Conservation (phyloP, 2,329 filamentous ascomycete genomes). For the Onygena corvina region DNA sequence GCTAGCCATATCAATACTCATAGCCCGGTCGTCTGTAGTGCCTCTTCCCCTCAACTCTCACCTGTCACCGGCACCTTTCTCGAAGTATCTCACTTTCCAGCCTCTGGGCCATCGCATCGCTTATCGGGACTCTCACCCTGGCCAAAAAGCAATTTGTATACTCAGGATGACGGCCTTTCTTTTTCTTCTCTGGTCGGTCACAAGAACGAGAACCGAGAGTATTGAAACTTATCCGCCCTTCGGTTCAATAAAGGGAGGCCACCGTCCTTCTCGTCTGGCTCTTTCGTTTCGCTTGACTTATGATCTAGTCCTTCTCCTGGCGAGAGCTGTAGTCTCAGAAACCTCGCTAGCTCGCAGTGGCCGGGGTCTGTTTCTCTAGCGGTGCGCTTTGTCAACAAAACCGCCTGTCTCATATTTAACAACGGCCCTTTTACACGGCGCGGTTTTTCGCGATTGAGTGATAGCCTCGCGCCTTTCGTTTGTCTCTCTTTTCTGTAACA, state of each 20-base stretch:
- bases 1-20: too few species aligned
- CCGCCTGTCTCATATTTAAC: not conserved
- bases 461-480: not conserved
- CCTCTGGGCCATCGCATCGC: too few species aligned
- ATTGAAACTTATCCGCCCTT: not conserved
- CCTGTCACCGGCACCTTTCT: too few species aligned
- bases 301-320: not conserved
- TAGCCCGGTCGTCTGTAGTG: too few species aligned
- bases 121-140: too few species aligned
- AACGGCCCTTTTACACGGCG: not conserved
- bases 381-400: not conserved
- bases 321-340: not conserved
- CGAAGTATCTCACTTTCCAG: too few species aligned
- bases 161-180: too few species aligned
- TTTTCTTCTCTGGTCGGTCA: not conserved
- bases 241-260: not conserved
- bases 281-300: not conserved
- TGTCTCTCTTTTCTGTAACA: not conserved
- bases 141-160: slow-evolving; percentile 1
- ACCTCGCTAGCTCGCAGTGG: too few species aligned
- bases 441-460: not conserved
- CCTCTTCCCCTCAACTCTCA: too few species aligned
- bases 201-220: not conserved
- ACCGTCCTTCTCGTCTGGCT: not conserved
- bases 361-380: not conserved